These are phyloP conservation scores for Soucietia sequanensis DNA, from an alignment of 805 yeast genomes.

Conservation along the genomic window DNA sequence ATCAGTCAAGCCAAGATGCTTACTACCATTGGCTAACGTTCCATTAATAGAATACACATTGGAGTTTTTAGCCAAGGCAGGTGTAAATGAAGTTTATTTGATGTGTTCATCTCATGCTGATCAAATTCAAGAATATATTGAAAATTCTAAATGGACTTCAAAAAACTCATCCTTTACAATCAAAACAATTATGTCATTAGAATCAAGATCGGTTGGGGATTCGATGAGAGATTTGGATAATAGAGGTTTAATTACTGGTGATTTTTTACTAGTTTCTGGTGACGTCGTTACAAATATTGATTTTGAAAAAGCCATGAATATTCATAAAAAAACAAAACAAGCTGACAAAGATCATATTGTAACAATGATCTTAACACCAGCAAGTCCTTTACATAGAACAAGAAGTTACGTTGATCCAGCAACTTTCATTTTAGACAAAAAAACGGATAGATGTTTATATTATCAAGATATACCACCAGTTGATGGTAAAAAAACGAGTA, in stretches of 20 bases:
- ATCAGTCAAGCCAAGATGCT: slow-evolving; percentile 80
- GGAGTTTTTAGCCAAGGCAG: slow-evolving; percentile 88
- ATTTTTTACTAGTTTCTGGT: slow-evolving; percentile 86
- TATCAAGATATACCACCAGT: slow-evolving; percentile 75
- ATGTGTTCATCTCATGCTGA: slow-evolving; percentile 92
- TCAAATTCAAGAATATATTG: slow-evolving; percentile 80
- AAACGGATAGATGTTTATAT: slow-evolving; percentile 73
- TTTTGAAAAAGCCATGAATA: slow-evolving; percentile 66
- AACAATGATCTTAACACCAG: slow-evolving; percentile 89
- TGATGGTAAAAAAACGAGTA: slow-evolving; percentile 31
- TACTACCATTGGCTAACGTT: slow-evolving; percentile 87
- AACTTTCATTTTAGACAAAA: slow-evolving; percentile 74
- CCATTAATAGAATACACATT: slow-evolving; percentile 94
- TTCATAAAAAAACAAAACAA: slow-evolving; percentile 69
- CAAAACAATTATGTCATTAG: slow-evolving; percentile 76
- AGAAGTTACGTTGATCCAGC: slow-evolving; percentile 82
- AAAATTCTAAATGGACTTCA: slow-evolving; percentile 64
- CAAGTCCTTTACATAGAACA: slow-evolving; percentile 80
- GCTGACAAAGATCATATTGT: slow-evolving; percentile 87
- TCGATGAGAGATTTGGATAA: slow-evolving; percentile 95
- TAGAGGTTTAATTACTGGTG: slow-evolving; percentile 85
- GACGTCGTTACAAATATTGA: slow-evolving; percentile 94
- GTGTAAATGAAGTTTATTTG: slow-evolving; percentile 84
- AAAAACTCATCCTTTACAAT: slow-evolving; percentile 79
- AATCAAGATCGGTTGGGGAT: slow-evolving; percentile 91